These are phyloP conservation scores for Beauveria asiatica DNA, from an alignment of 2,329 filamentous ascomycete species.

Conservation along the genomic window DNA sequence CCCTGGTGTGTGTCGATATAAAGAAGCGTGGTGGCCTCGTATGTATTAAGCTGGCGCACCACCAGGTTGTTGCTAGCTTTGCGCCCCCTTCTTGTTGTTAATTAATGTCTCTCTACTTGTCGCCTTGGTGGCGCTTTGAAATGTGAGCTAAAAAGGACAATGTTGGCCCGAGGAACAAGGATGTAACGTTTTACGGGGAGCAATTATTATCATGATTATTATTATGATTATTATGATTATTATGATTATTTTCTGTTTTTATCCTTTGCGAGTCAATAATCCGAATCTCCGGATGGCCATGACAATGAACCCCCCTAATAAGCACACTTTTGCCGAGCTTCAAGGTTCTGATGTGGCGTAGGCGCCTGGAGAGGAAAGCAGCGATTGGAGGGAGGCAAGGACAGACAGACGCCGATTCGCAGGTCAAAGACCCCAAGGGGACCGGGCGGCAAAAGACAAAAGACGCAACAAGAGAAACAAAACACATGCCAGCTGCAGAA, in stretches of 20 bases:
- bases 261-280: background rate
- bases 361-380: background rate
- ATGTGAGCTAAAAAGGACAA: background rate
- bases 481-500: background rate
- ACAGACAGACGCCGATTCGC: background rate
- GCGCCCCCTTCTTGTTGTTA: background rate
- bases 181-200: background rate
- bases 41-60: background rate
- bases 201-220: no score
- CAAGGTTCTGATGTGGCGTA: background rate
- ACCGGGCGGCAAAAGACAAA: background rate
- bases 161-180: background rate
- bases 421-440: background rate
- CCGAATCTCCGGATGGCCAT: background rate
- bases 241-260: no score
- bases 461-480: background rate
- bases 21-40: background rate
- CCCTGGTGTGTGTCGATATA: background rate
- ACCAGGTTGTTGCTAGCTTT: background rate
- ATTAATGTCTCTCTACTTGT: constrained; percentile 4
- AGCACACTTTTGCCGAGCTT: background rate
- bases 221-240: no score
- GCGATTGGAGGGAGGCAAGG: background rate
- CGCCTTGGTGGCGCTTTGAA: constrained; percentile 2
- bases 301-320: background rate